A percentile compares a stretch with the other conserved stretches of the same genome.
Conservation (phyloP, 768 basidiomycete genomes). For the Naganishia vishniacii region DNA sequence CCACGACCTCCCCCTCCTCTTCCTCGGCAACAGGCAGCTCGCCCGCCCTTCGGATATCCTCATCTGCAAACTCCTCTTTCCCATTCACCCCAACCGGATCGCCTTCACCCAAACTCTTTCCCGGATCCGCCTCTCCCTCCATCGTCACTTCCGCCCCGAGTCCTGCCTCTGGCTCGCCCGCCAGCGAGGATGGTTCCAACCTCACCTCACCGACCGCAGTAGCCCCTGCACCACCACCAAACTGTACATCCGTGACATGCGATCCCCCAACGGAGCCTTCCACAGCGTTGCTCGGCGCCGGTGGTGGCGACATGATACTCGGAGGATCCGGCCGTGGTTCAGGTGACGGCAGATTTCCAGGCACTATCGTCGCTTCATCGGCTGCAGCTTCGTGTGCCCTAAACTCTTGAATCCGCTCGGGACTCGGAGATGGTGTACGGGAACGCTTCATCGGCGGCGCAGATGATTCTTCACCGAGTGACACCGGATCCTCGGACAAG, state of each 20-base stretch:
- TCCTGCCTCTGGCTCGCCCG: background rate
- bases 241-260: background rate
- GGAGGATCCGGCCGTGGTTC: constrained; percentile 1
- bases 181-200: background rate
- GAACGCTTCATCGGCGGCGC: background rate
- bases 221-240: background rate
- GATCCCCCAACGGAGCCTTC: background rate
- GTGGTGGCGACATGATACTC: background rate
- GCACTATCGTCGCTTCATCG: background rate
- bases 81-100: constrained; percentile 24
- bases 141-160: constrained; percentile 5
- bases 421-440: background rate
- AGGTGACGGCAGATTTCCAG: constrained; percentile 4
- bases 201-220: background rate
- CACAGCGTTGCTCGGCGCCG: background rate
- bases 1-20: background rate
- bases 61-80: constrained; percentile 21
- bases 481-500: background rate
- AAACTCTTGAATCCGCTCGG: constrained; percentile 4
- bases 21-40: background rate
- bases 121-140: constrained; percentile 20
- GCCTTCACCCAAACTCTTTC: constrained; percentile 12
- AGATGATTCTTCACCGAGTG: background rate
- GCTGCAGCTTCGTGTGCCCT: background rate
- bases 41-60: constrained; percentile 16